Percentiles rank a stretch among this genome's conserved stretches.
These are phyloP conservation scores for Sordaria brevicollis DNA, from an alignment of 495 filamentous ascomycete genomes.

Conservation along the genomic window DNA sequence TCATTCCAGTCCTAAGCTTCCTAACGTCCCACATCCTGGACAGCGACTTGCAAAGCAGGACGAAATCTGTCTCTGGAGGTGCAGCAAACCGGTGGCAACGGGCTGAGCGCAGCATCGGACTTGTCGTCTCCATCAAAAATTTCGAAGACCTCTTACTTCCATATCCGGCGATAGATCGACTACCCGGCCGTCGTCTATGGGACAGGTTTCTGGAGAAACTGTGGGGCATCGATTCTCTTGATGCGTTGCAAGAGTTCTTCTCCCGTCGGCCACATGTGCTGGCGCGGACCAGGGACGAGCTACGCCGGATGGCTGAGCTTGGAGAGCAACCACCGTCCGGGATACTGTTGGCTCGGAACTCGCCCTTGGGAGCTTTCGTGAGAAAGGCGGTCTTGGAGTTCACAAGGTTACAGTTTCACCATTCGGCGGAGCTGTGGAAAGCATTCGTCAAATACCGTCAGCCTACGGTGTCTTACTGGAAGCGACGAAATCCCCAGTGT, in stretches of 20 bases:
- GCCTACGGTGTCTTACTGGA: slow-evolving; percentile 62
- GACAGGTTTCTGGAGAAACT: slow-evolving; percentile 75
- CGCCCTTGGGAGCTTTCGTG: slow-evolving; percentile 79
- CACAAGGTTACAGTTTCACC: slow-evolving; percentile 65
- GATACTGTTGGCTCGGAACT: slow-evolving; percentile 49
- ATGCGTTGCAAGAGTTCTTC: slow-evolving; percentile 68
- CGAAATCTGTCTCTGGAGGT: slow-evolving; percentile 1
- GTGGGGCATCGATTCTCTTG: slow-evolving; percentile 73
- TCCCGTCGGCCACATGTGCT: slow-evolving; percentile 45
- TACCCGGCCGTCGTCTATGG: slow-evolving; percentile 74
- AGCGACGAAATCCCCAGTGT: slow-evolving; percentile 51
- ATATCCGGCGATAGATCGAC: slow-evolving; percentile 45
- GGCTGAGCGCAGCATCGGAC: slow-evolving; percentile 33
- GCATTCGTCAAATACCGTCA: slow-evolving; percentile 68
- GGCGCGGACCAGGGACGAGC: slow-evolving; percentile 50
- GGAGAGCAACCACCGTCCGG: slow-evolving; percentile 27
- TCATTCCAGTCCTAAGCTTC: slow-evolving; percentile 79
- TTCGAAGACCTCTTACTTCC: slow-evolving; percentile 53
- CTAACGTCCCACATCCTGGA: slow-evolving; percentile 64
- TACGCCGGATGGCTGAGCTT: slow-evolving; percentile 29
- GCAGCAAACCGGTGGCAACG: slow-evolving; percentile 24
- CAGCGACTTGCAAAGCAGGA: slow-evolving; percentile 10
- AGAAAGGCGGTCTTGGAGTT: slow-evolving; percentile 71
- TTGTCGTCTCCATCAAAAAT: slow-evolving; percentile 51
- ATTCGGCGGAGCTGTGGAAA: slow-evolving; percentile 67